Evolutionary conservation across 352 stramenopile genomes (phyloP).

Genomic region (Discostella stelligera): DNA sequence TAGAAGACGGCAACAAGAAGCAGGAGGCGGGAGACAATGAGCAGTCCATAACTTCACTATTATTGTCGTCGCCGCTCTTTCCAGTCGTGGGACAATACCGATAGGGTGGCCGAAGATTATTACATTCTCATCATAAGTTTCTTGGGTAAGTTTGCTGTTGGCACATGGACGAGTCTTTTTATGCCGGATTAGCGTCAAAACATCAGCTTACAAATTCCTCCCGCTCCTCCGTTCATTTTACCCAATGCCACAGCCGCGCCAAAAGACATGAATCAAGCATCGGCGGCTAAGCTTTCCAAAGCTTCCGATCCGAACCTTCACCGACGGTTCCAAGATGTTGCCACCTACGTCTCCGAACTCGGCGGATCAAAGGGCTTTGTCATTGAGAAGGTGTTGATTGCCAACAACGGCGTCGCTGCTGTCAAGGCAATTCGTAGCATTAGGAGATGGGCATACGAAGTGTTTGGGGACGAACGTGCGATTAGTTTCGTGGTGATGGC

Average conservation of each 20-base stretch:
- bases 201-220: not conserved
- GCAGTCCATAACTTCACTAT: not conserved
- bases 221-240: no score
- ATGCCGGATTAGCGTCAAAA: not conserved
- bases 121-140: not conserved
- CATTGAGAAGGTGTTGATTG: slow-evolving; percentile 97
- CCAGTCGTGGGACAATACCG: not conserved
- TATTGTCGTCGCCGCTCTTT: not conserved
- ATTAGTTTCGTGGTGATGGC: slow-evolving; percentile 99
- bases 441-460: slow-evolving; percentile 97
- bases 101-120: not conserved
- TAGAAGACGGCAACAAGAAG: not conserved
- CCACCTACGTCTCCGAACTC: slow-evolving; percentile 90
- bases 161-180: not conserved
- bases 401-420: slow-evolving; percentile 99
- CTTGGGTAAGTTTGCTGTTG: not conserved
- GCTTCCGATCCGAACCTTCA: slow-evolving; percentile 57
- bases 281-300: not conserved
- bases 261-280: slow-evolving; percentile 1
- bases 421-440: slow-evolving; percentile 99
- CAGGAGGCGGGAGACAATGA: not conserved
- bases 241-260: not conserved
- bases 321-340: slow-evolving; percentile 86
- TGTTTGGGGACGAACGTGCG: slow-evolving; percentile 86
- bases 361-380: slow-evolving; percentile 86